Evolutionary conservation across 2,329 filamentous ascomycete genomes (phyloP).

Genomic region (Colletotrichum euphorbiae): DNA sequence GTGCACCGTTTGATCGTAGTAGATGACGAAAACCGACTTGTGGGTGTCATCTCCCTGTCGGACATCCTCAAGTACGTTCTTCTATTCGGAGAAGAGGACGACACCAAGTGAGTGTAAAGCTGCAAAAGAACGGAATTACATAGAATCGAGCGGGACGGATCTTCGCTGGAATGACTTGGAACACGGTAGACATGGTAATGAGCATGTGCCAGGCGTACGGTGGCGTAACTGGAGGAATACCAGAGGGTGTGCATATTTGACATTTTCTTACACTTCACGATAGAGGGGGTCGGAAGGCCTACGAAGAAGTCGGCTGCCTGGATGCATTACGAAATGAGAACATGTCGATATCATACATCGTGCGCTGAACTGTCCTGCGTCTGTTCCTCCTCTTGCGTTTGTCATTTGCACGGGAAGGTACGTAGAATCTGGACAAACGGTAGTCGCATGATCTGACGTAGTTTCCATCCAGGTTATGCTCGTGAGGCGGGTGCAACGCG

Average conservation of each 20-base stretch:
- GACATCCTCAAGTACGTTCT: slow-evolving; percentile 97
- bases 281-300: slow-evolving; percentile 32
- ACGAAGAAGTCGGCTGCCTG: slow-evolving; percentile 24
- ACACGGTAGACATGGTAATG: slow-evolving; percentile 39
- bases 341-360: slow-evolving; percentile 17
- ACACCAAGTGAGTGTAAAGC: slow-evolving; percentile 21
- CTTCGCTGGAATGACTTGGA: slow-evolving; percentile 40
- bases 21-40: slow-evolving; percentile 87
- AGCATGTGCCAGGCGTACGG: slow-evolving; percentile 51
- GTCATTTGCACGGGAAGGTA: slow-evolving; percentile 4
- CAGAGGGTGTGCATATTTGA: slow-evolving; percentile 37
- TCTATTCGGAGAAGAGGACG: slow-evolving; percentile 77
- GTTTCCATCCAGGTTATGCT: neutral
- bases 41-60: slow-evolving; percentile 91
- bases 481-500: neutral
- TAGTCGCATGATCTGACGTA: neutral
- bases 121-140: slow-evolving; percentile 34
- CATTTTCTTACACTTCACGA: slow-evolving; percentile 36
- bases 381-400: neutral
- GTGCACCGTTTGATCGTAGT: slow-evolving; percentile 95
- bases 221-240: slow-evolving; percentile 40
- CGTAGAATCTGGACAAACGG: neutral
- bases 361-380: neutral
- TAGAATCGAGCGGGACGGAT: slow-evolving; percentile 39
- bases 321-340: slow-evolving; percentile 40